A percentile compares a stretch with the other conserved stretches of the same genome.
phyloP scores from a whole-genome alignment of 441 rosid genomes.

The Corymbia calophylla region DNA sequence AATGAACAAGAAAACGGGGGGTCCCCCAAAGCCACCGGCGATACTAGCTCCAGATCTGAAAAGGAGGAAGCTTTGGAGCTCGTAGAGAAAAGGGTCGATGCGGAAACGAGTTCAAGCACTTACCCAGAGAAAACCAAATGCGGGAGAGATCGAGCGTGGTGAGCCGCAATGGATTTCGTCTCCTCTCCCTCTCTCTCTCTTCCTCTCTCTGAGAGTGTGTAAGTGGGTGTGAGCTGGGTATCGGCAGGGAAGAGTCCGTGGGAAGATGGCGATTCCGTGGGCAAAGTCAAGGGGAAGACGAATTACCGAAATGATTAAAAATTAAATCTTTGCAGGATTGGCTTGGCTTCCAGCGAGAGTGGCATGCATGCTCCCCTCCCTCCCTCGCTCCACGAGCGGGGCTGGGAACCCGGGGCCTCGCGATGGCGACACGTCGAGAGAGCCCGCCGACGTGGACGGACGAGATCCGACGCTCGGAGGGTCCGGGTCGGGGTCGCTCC shows the following conservation, averaged over 20 bases:
- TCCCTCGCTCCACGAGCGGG: not conserved
- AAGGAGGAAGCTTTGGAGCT: not conserved
- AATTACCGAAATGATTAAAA: not conserved
- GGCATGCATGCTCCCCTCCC: not conserved
- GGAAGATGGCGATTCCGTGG: not conserved
- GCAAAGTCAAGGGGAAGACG: not conserved
- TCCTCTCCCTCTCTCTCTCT: not conserved
- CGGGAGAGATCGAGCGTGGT: not conserved
- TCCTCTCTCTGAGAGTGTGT: not conserved
- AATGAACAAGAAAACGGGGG: not conserved
- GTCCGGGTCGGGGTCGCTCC: not conserved
- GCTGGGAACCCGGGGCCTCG: not conserved
- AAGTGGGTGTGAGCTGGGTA: not conserved
- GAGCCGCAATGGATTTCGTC: not conserved
- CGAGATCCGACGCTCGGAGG: not conserved
- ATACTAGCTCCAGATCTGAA: not conserved
- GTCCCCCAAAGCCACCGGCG: not conserved
- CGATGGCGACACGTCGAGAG: not conserved
- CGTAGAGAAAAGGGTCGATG: not conserved
- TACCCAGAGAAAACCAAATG: not conserved
- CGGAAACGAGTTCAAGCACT: not conserved
- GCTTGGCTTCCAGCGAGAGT: not conserved
- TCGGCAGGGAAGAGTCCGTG: not conserved
- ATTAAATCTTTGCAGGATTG: not conserved
- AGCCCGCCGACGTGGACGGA: not conserved